Evolutionary conservation across 352 stramenopile genomes (phyloP), one percentile per base, ranked within the genome.

Genomic region (Phytophthora hibernalis): DNA sequence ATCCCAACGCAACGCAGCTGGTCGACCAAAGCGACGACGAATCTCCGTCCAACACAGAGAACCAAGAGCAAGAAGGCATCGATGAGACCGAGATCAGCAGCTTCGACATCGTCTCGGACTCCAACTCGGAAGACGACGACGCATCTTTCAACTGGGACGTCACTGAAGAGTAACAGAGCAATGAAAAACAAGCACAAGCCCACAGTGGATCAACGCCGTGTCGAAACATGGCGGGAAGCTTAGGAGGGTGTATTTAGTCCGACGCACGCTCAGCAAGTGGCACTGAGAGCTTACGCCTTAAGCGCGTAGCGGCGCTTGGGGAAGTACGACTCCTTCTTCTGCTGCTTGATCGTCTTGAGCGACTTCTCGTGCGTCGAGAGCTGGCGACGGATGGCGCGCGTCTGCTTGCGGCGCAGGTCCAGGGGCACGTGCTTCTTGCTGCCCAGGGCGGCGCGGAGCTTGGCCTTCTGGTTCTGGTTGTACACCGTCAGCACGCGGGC

Each of bases 391-490:
- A 99, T 99, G 38, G 98, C 98, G 70, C 98, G 90, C 68, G 98
- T 99, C 89, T 99, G 98, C 97, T 99, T 99, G 64, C 90, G 74
- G 76, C 98, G 91, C 76, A 99, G 83, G 82, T 99, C 97, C 77
- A 98, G 97, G 45, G 97, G 96, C 48, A 99, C 79, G 86, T 99
- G 98, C 89, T 99, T 99, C 64, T 89, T 93, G 81, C 87, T 92
- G 68, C 91, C 92, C 52, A 93, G 87, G n/a, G 97, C 86, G 72
- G 98, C 94, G 54, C 97, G 95, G 51, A 99, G 90, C 81, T 97
- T 98, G 56, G 91, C 85, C 95, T 99, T 99, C 82, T 99, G 94
- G 79, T 95, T 98, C 88, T 99, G 97, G 91, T 99, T 99, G 96
- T 99, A 98, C 45, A 99, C 97, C 61, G 98, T 99, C 62, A 99